Percentiles rank a stretch among this genome's conserved stretches.
Evolutionary conservation across 768 basidiomycete genomes (phyloP).

Genomic region (Macrolepiota fuliginosa): DNA sequence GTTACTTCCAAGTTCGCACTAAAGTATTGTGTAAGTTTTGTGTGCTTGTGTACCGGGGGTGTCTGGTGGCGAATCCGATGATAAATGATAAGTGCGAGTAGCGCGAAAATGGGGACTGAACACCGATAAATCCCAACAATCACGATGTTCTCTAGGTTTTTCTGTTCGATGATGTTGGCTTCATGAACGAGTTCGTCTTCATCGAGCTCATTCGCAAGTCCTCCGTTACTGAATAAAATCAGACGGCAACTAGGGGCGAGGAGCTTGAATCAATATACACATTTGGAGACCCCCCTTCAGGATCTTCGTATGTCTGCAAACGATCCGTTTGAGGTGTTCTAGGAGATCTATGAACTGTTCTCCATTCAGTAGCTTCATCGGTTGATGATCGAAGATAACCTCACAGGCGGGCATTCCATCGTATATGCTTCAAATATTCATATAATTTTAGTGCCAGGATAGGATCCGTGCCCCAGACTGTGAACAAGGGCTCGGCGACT

Average conservation of each 20-base stretch:
- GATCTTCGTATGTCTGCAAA: slow-evolving; percentile 29
- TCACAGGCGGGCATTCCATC: slow-evolving; percentile 54
- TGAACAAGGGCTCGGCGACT: too few species aligned
- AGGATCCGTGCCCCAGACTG: too few species aligned
- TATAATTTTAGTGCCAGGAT: too few species aligned
- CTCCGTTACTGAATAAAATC: slow-evolving; percentile 24
- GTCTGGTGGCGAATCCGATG: slow-evolving; percentile 30
- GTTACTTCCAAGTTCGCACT: slow-evolving; percentile 31
- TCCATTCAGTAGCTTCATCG: slow-evolving; percentile 22
- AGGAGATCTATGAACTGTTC: slow-evolving; percentile 35
- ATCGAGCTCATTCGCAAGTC: slow-evolving; percentile 31
- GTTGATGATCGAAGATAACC: slow-evolving; percentile 32
- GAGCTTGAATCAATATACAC: slow-evolving; percentile 25
- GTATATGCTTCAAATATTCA: slow-evolving; percentile 39
- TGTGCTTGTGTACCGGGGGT: slow-evolving; percentile 30
- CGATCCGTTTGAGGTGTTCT: slow-evolving; percentile 23
- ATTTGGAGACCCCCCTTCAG: slow-evolving; percentile 42
- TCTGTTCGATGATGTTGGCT: slow-evolving; percentile 31
- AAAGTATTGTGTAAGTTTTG: slow-evolving; percentile 25
- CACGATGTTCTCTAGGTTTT: slow-evolving; percentile 27
- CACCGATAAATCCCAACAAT: slow-evolving; percentile 29
- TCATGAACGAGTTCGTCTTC: slow-evolving; percentile 43
- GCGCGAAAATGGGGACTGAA: not conserved
- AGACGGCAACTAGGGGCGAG: not conserved
- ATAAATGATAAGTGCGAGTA: not conserved